These are phyloP conservation scores for Trichoderma oligosporum DNA, from an alignment of 2,329 filamentous ascomycete species.

Conservation along the genomic window DNA sequence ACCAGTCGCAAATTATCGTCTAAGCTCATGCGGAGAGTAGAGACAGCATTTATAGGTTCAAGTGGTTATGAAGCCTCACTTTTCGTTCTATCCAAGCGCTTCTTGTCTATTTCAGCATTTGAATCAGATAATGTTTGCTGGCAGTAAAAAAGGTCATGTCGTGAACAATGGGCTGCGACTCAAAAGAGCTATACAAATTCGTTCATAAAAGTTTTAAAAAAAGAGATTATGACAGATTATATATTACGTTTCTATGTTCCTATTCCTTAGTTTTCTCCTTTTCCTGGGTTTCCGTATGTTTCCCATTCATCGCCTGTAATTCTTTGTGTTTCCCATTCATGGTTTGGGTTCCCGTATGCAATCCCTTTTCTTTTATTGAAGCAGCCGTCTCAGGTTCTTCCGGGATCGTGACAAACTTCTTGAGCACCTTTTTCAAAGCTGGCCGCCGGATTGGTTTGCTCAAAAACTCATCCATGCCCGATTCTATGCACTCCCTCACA, in stretches of 20 bases:
- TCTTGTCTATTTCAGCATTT: too few species aligned
- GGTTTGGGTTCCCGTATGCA: background rate
- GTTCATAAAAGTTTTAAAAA: too few species aligned
- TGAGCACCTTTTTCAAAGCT: constrained; percentile 79
- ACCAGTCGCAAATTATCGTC: too few species aligned
- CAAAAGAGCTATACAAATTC: too few species aligned
- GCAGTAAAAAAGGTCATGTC: too few species aligned
- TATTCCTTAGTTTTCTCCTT: constrained; percentile 4
- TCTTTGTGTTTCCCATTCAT: constrained; percentile 1
- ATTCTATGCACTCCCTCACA: constrained; percentile 78
- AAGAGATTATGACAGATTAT: background rate
- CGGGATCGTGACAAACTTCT: constrained; percentile 76
- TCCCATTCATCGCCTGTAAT: constrained; percentile 1
- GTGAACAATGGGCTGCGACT: too few species aligned
- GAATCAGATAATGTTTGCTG: too few species aligned
- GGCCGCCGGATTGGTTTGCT: constrained; percentile 73
- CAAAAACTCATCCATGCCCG: constrained; percentile 89
- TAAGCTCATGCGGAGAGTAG: too few species aligned
- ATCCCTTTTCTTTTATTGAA: background rate
- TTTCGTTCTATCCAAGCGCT: too few species aligned
- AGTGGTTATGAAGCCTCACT: too few species aligned
- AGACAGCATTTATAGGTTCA: too few species aligned
- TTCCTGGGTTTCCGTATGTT: too few species aligned
- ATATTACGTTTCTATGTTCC: constrained; percentile 10
- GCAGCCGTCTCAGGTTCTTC: constrained; percentile 50